These are phyloP conservation scores for Elsinoe ampelina DNA, from an alignment of 2,329 filamentous ascomycete genomes.

Conservation along the genomic window DNA sequence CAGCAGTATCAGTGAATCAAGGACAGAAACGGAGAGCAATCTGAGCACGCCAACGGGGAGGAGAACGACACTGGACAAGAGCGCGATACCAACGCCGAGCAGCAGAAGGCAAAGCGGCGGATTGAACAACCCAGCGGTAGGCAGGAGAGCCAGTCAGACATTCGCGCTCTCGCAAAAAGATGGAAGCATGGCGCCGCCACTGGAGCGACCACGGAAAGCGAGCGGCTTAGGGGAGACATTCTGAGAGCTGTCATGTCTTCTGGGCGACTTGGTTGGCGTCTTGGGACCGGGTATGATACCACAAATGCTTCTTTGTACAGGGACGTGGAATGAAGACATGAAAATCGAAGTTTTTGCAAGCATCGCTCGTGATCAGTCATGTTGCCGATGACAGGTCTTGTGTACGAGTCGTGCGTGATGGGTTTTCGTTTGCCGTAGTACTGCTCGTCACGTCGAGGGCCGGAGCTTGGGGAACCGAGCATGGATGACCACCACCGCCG, in stretches of 20 bases:
- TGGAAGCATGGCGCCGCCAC: slow-evolving; percentile 13
- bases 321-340: not conserved
- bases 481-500: not conserved
- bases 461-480: not conserved
- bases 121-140: slow-evolving; percentile 9
- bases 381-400: not conserved
- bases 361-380: not conserved
- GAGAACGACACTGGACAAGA: slow-evolving; percentile 36
- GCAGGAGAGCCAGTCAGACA: slow-evolving; percentile 14
- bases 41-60: slow-evolving; percentile 32
- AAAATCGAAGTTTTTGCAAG: not conserved
- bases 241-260: not conserved
- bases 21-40: slow-evolving; percentile 18
- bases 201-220: slow-evolving; percentile 17
- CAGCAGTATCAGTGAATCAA: slow-evolving; percentile 21
- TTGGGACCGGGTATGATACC: slow-evolving; percentile 11
- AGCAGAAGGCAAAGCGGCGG: slow-evolving; percentile 44
- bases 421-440: not conserved
- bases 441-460: not conserved
- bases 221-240: slow-evolving; percentile 29
- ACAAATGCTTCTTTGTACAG: not conserved
- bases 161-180: slow-evolving; percentile 12
- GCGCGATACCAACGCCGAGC: slow-evolving; percentile 42
- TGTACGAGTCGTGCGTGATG: not conserved
- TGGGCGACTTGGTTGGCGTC: not conserved